Conservation (phyloP, 805 yeast species). For the Tetrapisispora namnaoensis region DNA sequence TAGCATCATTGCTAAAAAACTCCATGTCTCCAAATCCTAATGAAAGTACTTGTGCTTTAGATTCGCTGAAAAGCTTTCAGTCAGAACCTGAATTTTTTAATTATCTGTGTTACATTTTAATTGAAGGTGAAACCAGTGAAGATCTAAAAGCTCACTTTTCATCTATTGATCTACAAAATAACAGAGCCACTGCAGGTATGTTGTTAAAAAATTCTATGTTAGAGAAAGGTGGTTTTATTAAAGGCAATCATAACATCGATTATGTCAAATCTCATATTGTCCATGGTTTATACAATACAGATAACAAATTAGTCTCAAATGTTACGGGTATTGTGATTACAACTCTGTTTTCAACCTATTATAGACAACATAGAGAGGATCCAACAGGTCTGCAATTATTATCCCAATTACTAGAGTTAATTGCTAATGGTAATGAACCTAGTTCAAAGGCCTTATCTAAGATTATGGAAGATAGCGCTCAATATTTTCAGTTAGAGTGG, state of each 20-base stretch:
- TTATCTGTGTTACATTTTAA: constrained; percentile 63
- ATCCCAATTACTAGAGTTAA: constrained; percentile 56
- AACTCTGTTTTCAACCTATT: constrained; percentile 52
- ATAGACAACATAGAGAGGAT: constrained; percentile 29
- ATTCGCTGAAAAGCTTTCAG: constrained; percentile 61
- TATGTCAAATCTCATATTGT: constrained; percentile 38
- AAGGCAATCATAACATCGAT: constrained; percentile 24
- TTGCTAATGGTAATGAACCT: constrained; percentile 36
- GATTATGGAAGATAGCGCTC: constrained; percentile 81
- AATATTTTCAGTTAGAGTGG: constrained; percentile 53
- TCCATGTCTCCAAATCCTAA: constrained; percentile 51
- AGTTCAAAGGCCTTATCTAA: constrained; percentile 65
- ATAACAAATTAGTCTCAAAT: constrained; percentile 50
- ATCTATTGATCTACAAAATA: constrained; percentile 16
- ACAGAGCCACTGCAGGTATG: constrained; percentile 81
- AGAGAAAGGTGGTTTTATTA: constrained; percentile 23
- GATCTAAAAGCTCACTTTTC: constrained; percentile 25
- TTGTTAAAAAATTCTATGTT: constrained; percentile 69
- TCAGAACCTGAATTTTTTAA: constrained; percentile 69
- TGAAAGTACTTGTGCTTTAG: constrained; percentile 58
- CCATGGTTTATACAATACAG: constrained; percentile 30
- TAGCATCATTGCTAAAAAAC: constrained; percentile 57
- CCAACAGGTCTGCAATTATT: constrained; percentile 53
- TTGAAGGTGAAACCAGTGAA: constrained; percentile 41
- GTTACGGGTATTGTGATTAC: constrained; percentile 89